Conservation (phyloP, 495 filamentous ascomycete genomes). For the Podospora fimiseda region DNA sequence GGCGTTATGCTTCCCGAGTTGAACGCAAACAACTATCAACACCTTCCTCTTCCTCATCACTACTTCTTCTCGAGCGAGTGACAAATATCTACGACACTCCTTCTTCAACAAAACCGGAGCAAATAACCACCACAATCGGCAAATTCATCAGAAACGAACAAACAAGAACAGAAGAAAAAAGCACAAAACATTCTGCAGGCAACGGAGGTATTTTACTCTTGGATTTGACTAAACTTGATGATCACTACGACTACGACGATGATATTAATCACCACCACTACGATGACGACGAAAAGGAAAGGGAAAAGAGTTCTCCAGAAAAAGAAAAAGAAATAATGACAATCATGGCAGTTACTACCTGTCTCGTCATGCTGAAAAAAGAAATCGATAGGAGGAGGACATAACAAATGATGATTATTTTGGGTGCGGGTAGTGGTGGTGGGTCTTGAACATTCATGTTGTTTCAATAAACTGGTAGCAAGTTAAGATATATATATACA, state of each 20-base stretch:
- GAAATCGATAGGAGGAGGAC: constrained; percentile 49
- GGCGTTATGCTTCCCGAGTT: constrained; percentile 40
- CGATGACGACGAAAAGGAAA: neutral
- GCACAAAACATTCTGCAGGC: constrained; percentile 39
- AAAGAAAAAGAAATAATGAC: constrained; percentile 25
- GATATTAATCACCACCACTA: neutral
- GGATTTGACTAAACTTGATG: constrained; percentile 23
- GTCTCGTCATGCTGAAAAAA: constrained; percentile 51
- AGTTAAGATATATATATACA: no score
- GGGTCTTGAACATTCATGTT: no score
- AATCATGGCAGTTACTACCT: constrained; percentile 46
- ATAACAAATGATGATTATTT: constrained; percentile 40
- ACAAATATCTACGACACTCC: neutral
- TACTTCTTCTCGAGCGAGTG: constrained; percentile 36
- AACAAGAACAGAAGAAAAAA: constrained; percentile 26
- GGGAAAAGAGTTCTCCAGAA: constrained; percentile 1
- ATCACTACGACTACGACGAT: constrained; percentile 7
- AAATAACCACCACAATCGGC: neutral
- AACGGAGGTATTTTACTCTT: constrained; percentile 48
- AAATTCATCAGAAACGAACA: neutral
- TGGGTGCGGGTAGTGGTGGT: constrained; percentile 12
- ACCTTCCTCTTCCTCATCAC: constrained; percentile 22
- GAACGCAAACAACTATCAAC: constrained; percentile 25
- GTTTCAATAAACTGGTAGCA: no score
- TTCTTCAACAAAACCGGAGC: constrained; percentile 7